Evolutionary conservation across 805 yeast species (phyloP), one percentile per base, ranked within the genome.

Genomic region (Nakazawaea pomicola): DNA sequence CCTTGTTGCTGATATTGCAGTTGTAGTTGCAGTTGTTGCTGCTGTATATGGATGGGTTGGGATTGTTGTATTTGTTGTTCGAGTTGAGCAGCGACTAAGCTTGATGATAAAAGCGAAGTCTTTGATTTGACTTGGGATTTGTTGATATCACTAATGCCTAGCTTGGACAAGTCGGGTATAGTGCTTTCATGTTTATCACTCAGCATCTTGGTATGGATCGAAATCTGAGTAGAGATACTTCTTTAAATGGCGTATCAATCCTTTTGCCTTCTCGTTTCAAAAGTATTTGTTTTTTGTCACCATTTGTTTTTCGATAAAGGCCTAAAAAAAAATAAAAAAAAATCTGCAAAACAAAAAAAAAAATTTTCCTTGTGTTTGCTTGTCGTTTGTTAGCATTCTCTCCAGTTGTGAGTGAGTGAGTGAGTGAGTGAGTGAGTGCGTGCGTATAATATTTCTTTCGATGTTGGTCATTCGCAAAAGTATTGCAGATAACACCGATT

Each of bases 91-190:
- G 39, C 39, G 11, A 39, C 43, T 14, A 40, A 21, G 24, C 43
- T 40, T 11, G 36, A 23, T 11, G 43, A 40, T 29, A 40, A 34
- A 15, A 40, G 23, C 17, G 43, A 40, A 5, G 38, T 34, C 12
- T 27, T 40, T n/a, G 24, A 10, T 19, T 29, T 25, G 9, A 19
- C 16, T 23, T 7, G 7, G 23, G 31, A 16, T 8, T 12, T 35
- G n/a, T 25, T 24, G 23, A 17, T 35, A 16, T 14, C 30, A 10
- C 17, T 27, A 14, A 40, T 12, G 9, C 36, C 38, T 17, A 40
- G 31, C 14, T 33, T 25, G 25, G 38, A 33, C 11, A 40, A 8
- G 21, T 40, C 43, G 12, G 33, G 30, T 7, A 29, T 31, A 6
- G 3, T 31, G 7, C 10, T 11, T 3, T 29, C 32, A 4, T 14